Conservation (phyloP, 768 basidiomycete genomes). For the Tricholomella constricta region DNA sequence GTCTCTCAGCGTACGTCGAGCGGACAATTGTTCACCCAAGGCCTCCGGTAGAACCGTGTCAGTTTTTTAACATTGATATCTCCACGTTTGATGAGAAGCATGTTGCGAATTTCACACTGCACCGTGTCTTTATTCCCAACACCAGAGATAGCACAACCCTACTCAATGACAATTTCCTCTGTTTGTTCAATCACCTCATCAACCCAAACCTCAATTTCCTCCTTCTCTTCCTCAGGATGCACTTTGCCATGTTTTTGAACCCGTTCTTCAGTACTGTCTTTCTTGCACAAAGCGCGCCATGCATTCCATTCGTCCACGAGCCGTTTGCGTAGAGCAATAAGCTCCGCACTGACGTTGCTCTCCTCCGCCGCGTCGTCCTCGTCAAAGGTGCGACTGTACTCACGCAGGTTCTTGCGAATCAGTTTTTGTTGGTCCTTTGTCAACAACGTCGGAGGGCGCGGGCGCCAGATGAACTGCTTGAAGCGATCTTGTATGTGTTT, state of each 20-base stretch:
- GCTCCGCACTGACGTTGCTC: conserved; percentile 91
- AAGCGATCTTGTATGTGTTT: conserved; percentile 90
- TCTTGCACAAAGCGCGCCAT: conserved; percentile 74
- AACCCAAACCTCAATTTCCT: conserved; percentile 91
- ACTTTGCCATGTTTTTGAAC: conserved; percentile 13
- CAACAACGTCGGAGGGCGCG: conserved; percentile 87
- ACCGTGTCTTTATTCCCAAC: conserved; percentile 18
- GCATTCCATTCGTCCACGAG: conserved; percentile 99
- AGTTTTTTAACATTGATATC: conserved; percentile 20
- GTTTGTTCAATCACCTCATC: conserved; percentile 91
- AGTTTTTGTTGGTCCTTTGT: conserved; percentile 85
- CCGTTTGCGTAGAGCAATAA: conserved; percentile 85
- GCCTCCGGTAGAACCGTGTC: conserved; percentile 14
- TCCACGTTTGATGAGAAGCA: conserved; percentile 20
- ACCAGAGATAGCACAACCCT: conserved; percentile 16
- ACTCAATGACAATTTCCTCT: conserved; percentile 76
- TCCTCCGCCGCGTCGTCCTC: conserved; percentile 97
- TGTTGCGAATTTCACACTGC: conserved; percentile 14
- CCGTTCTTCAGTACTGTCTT: conserved; percentile 14
- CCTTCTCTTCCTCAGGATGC: conserved; percentile 55
- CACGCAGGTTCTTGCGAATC: conserved; percentile 86
- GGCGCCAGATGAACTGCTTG: conserved; percentile 99
- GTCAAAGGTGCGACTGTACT: conserved; percentile 90
- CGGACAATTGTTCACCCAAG: conserved; percentile 10
- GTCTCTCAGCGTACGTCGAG: conserved; percentile 3